Conservation (phyloP, 1,284 basidiomycete genomes). For the Papiliotrema fonsecae region DNA sequence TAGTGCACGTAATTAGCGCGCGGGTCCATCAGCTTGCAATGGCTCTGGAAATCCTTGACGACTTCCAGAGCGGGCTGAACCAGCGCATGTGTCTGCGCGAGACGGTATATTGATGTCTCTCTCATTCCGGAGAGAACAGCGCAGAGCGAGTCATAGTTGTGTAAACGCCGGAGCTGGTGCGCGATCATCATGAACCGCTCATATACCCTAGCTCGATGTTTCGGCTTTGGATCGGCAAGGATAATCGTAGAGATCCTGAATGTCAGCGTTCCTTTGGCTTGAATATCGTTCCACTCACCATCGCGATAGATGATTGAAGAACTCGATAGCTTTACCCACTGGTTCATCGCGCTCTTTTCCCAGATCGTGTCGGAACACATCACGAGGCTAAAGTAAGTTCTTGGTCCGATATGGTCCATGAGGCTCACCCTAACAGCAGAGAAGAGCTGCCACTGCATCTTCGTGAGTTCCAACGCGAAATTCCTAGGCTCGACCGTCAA, state of each 20-base stretch:
- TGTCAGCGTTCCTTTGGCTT: background rate
- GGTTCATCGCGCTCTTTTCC: slow-evolving; percentile 42
- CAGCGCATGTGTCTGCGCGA: slow-evolving; percentile 33
- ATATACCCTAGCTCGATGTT: slow-evolving; percentile 43
- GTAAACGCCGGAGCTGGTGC: slow-evolving; percentile 43
- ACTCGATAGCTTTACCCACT: slow-evolving; percentile 36
- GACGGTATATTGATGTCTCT: slow-evolving; percentile 43
- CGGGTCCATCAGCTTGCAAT: slow-evolving; percentile 43
- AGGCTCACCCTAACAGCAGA: slow-evolving; percentile 34
- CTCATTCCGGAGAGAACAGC: slow-evolving; percentile 44
- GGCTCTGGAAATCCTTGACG: slow-evolving; percentile 35
- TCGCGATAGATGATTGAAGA: slow-evolving; percentile 47
- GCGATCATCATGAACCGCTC: slow-evolving; percentile 43
- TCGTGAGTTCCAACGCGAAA: slow-evolving; percentile 46
- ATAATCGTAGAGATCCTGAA: slow-evolving; percentile 44
- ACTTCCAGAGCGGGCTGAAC: slow-evolving; percentile 22
- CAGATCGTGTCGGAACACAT: slow-evolving; percentile 44
- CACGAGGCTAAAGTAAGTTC: slow-evolving; percentile 27
- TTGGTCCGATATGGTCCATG: background rate
- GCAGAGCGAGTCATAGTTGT: slow-evolving; percentile 47
- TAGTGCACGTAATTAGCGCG: slow-evolving; percentile 40
- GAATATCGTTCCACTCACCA: slow-evolving; percentile 23
- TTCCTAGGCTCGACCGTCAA: slow-evolving; percentile 26
- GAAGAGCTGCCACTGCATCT: slow-evolving; percentile 45
- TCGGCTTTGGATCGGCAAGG: slow-evolving; percentile 41